Evolutionary conservation across 208 protist species (phyloP).

Genomic region (Acanthamoeba royreba): DNA sequence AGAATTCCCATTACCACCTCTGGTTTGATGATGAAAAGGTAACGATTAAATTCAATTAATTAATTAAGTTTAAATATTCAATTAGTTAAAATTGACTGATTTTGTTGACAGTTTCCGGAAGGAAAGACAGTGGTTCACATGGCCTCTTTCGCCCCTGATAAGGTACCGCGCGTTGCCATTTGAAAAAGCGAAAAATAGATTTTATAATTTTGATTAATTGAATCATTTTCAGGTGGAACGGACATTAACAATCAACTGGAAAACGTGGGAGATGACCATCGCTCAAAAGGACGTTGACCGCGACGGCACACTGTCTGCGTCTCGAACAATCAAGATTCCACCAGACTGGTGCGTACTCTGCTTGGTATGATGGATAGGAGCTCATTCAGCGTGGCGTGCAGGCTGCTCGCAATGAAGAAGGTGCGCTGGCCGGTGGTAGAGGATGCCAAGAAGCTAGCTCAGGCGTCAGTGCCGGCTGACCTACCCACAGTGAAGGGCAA

Average conservation of each 20-base stretch:
- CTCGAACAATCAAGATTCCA: neutral
- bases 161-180: neutral
- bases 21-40: conserved; percentile 23
- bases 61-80: neutral
- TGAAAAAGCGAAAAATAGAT: too few relatives aligned
- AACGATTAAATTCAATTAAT: neutral
- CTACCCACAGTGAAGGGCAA: neutral
- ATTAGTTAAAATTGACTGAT: neutral
- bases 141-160: neutral
- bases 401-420: conserved; percentile 14
- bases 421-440: neutral
- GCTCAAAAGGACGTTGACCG: neutral
- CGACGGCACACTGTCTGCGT: neutral
- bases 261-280: conserved; percentile 13
- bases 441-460: neutral
- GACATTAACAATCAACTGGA: conserved; percentile 13
- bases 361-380: neutral
- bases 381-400: neutral
- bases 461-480: neutral
- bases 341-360: neutral
- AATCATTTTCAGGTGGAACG: neutral
- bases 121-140: neutral
- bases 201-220: neutral
- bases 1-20: neutral
- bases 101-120: neutral